These are phyloP conservation scores for Erythrobasidium hasegawianum DNA, from an alignment of 1,284 basidiomycete genomes.

Conservation along the genomic window DNA sequence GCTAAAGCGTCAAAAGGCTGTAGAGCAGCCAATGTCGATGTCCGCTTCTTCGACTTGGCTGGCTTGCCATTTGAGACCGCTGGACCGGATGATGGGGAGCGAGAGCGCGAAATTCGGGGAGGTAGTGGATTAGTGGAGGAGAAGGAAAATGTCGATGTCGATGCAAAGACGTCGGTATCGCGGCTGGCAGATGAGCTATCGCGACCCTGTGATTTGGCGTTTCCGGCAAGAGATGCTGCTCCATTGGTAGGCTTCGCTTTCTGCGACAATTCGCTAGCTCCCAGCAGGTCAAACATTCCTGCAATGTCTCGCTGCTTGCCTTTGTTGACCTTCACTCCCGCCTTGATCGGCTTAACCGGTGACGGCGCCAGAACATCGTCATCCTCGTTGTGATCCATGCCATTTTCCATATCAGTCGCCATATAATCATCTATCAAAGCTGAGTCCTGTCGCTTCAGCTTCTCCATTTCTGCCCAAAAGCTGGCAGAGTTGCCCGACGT, in stretches of 20 bases:
- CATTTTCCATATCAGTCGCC: too few relatives aligned
- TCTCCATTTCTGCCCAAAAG: conserved; percentile 23
- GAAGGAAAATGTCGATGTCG: conserved; percentile 5
- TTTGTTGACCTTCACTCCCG: neutral
- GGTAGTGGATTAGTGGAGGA: neutral
- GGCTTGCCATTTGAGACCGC: neutral
- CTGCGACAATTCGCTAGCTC: neutral
- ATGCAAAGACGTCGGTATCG: neutral
- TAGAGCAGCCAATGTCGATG: conserved; percentile 8
- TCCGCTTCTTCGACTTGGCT: conserved; percentile 22
- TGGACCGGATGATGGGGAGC: neutral
- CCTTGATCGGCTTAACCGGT: conserved; percentile 15
- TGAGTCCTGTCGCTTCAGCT: conserved; percentile 3
- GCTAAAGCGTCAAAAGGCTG: conserved; percentile 32
- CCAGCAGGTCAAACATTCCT: conserved; percentile 9
- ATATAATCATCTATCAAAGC: neutral
- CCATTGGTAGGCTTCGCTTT: neutral
- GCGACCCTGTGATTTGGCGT: too few relatives aligned
- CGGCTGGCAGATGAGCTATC: too few relatives aligned
- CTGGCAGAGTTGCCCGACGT: neutral
- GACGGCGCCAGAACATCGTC: conserved; percentile 11
- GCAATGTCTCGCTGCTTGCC: conserved; percentile 14
- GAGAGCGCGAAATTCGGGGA: neutral
- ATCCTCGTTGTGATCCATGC: neutral
- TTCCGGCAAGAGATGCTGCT: neutral